phyloP scores from a whole-genome alignment of 2,329 filamentous ascomycete genomes.

The Ophiostoma perfectum region DNA sequence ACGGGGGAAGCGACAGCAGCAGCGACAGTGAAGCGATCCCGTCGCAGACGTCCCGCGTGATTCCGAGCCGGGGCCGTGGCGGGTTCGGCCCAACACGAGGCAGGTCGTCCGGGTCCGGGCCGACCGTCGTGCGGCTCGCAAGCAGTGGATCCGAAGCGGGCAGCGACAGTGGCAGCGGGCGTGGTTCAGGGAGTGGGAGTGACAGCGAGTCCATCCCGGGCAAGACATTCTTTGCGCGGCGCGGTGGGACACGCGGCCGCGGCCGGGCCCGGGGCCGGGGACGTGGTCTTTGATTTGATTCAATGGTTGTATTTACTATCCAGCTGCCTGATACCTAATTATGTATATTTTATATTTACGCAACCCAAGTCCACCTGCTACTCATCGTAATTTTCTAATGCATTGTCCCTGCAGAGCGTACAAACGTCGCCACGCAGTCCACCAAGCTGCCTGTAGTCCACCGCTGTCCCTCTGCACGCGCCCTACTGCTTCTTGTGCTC shows the following conservation, averaged over 20 bases:
- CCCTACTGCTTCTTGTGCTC: conserved; percentile 34
- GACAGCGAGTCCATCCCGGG: neutral
- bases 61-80: neutral
- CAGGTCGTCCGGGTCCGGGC: conserved; percentile 23
- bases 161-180: neutral
- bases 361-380: too few relatives aligned
- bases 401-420: too few relatives aligned
- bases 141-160: conserved; percentile 22
- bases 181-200: too few relatives aligned
- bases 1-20: neutral
- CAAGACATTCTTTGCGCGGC: conserved; percentile 19
- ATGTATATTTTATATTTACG: too few relatives aligned
- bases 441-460: too few relatives aligned
- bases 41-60: neutral
- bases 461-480: too few relatives aligned
- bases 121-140: conserved; percentile 35
- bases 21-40: conserved; percentile 1
- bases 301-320: neutral
- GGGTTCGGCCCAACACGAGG: neutral
- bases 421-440: too few relatives aligned
- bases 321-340: too few relatives aligned
- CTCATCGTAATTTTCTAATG: too few relatives aligned
- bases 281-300: neutral
- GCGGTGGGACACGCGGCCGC: conserved; percentile 20
- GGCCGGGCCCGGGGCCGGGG: conserved; percentile 25